Base-by-base conservation (phyloP, 257 asterid genomes). In the Gentiana straminea region DNA sequence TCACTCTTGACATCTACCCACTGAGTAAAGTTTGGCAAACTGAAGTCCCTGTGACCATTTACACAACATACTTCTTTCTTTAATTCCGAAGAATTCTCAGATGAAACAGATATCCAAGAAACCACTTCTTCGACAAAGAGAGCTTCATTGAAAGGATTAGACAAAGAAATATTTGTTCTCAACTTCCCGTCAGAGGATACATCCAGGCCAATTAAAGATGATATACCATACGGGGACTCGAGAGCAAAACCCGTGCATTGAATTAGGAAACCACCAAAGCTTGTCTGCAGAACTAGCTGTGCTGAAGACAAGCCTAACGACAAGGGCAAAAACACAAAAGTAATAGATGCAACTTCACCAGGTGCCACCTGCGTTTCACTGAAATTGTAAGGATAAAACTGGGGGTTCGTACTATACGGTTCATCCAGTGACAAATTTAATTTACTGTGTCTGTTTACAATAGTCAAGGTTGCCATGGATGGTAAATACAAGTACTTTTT, bases 261-360 rank as follows among this genome's bases (percentile, higher is more conserved):
- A 71, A 90, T 71, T 70, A 90, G 54, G 80, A 90, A 86, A 55
- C 95, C 98, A 34, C 95, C 98, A 3, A 64, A 73, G 72, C 78
- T 90, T 58, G 98, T 86, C 78, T 90, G 98, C 72, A 90, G 55
- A 73, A 90, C 80, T 55, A 90, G 70, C 60, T 84, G 81, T 58
- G 79, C 76, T 10, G 89, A 68, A 52, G 94, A 80, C 47, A 64
- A 56, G 34, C 96, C 96, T 53, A 82, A 65, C 58, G 66, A 59
- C 32, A 76, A 71, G 3, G 98, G 96, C 55, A 68, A 68, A 73
- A 77, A 90, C 58, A 76, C 73, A 41, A 90, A 82, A 61, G 92
- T 84, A 63, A 86, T 51, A 2, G 91, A 80, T 46, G 67, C 75
- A 51, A 55, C 71, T 60, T 84, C 94, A 49, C 94, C 96, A 32